Conservation (phyloP, 331 rosid genomes). For the Cucumis variabilis region DNA sequence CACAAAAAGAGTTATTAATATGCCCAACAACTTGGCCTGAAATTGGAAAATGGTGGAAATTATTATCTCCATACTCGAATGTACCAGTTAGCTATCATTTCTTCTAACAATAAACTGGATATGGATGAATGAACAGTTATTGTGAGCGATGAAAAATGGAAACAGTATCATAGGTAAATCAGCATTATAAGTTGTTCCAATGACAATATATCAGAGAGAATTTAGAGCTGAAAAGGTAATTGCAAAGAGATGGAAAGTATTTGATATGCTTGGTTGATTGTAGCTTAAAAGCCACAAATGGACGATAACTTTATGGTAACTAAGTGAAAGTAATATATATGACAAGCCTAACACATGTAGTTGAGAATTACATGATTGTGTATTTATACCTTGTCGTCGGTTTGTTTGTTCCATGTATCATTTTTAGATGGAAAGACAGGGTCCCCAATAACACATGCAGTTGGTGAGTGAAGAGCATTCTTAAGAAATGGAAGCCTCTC, state of each 20-base stretch:
- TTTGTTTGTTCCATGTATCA: slow-evolving; percentile 52
- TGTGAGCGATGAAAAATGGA: background rate
- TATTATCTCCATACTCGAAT: too few species aligned
- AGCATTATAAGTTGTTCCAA: background rate
- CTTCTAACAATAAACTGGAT: too few species aligned
- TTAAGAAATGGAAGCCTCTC: slow-evolving; percentile 71
- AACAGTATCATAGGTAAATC: background rate
- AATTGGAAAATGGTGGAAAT: background rate
- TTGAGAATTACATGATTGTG: background rate
- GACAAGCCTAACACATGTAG: background rate
- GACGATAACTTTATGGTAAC: background rate
- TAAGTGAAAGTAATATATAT: background rate
- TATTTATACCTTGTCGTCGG: slow-evolving; percentile 57
- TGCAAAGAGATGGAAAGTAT: background rate
- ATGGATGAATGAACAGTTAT: background rate
- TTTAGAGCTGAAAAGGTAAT: background rate
- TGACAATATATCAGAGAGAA: background rate
- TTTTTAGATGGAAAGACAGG: slow-evolving; percentile 58
- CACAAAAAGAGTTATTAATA: background rate
- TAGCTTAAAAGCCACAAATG: background rate
- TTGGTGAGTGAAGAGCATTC: slow-evolving; percentile 56
- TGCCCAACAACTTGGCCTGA: background rate
- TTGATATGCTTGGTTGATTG: background rate
- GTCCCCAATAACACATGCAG: slow-evolving; percentile 60
- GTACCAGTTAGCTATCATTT: too few species aligned